Base-by-base conservation (phyloP, 148 eudicot species). In the Heliamphora exappendiculata region DNA sequence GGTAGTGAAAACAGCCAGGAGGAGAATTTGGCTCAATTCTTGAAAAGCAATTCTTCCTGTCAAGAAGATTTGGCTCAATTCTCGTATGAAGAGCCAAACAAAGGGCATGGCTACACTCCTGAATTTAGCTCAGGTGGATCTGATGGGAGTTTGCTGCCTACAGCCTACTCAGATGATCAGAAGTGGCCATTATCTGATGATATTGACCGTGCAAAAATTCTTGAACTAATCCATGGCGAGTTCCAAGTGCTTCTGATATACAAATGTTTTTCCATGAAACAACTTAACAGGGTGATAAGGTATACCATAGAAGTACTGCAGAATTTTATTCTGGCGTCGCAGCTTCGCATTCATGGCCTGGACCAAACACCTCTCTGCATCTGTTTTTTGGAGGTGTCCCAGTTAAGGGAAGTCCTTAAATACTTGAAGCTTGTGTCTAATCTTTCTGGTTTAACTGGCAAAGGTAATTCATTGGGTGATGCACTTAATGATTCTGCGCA, bases 101-200 rank as follows among this genome's bases (percentile, higher is more conserved):
- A 29, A 59, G 28, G 64, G 12, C 64, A 29, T 0, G 66, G 16
- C 19, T 3, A 31, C 28, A 60, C 11, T 29, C 31, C 5, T n/a
- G n/a, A n/a, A 7, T 60, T 60, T 31, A 20, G 66, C n/a, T 60
- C 31, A 5, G 39, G 66, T 60, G 5, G 14, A 60, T 29, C 7
- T 60, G 8, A 13, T 60, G 4, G 10, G n/a, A 12, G 16, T 60
- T 60, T 14, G 4, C 37, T 60, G 9, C 37, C 66, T 1, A 31
- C 7, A 31, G 66, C 66, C 66, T 29, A 10, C 66, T 28, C 19
- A 60, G 31, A 60, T 44, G 31, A 22, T 12, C 31, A 39, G 65
- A 58, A 26, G 67, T 73, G 76, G 76, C 76, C 76, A 7, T 58
- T 73, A 28, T 73, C 76, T 2, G 47, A 73, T 58, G 76, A 73